These are phyloP conservation scores for Alectoria sarmentosa DNA, from an alignment of 495 filamentous ascomycete species.

Conservation along the genomic window DNA sequence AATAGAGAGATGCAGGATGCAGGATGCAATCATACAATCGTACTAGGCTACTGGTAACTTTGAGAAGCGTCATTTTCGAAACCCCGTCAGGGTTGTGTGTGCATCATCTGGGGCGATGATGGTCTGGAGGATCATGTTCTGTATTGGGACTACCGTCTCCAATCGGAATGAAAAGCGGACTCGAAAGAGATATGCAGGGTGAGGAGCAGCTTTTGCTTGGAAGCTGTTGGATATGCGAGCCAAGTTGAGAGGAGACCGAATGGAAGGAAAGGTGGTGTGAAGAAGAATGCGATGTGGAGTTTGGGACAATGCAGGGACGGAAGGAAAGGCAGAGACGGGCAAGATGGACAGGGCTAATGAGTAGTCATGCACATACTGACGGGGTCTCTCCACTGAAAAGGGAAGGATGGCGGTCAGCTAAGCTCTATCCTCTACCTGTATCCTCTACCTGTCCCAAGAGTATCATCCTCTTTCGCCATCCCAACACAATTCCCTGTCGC, in stretches of 20 bases:
- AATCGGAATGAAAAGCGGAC: neutral
- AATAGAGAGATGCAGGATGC: neutral
- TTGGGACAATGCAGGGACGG: neutral
- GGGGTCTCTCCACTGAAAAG: neutral
- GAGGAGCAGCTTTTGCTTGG: too few relatives aligned
- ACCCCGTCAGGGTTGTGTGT: neutral
- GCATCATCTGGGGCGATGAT: neutral
- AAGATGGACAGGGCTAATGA: too few relatives aligned
- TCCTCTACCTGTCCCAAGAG: too few relatives aligned
- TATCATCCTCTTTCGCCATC: too few relatives aligned
- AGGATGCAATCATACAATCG: neutral
- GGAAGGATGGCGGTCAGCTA: neutral
- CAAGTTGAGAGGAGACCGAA: neutral
- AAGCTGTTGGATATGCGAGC: neutral
- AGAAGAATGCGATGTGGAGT: neutral
- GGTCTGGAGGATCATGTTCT: neutral
- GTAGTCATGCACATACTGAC: neutral
- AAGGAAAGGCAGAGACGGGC: too few relatives aligned
- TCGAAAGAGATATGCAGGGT: neutral
- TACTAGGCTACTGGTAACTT: too few relatives aligned
- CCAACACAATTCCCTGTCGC: too few relatives aligned
- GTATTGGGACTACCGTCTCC: neutral
- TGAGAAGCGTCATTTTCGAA: neutral
- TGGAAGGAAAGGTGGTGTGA: neutral
- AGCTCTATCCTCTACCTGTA: neutral